Conservation (phyloP, 495 filamentous ascomycete species). For the Penicillium macrosclerotiorum region DNA sequence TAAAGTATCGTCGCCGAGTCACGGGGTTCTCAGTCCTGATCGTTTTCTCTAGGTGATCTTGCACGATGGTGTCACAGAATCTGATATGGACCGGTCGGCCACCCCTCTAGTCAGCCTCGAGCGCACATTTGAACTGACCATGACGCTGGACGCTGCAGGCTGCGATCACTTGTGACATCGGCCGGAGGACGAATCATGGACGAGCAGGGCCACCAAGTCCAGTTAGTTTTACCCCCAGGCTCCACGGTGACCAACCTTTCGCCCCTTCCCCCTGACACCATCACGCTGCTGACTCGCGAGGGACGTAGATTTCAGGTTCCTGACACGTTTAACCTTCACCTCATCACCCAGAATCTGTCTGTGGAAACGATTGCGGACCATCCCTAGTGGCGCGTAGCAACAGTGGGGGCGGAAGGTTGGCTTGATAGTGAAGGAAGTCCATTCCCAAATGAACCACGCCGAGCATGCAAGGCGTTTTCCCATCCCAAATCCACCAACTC, state of each 20-base stretch:
- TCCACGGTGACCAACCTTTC: no score
- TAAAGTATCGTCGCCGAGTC: not conserved
- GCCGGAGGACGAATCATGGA: slow-evolving; percentile 7
- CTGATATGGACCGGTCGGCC: slow-evolving; percentile 3
- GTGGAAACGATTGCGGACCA: slow-evolving; percentile 9
- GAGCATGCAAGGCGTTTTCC: not conserved
- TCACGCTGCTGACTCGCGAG: not conserved
- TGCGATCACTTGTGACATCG: slow-evolving; percentile 6
- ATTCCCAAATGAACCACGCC: not conserved
- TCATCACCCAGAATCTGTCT: slow-evolving; percentile 9
- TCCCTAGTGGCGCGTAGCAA: not conserved
- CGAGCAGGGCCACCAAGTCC: slow-evolving; percentile 2
- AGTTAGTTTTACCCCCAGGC: slow-evolving; percentile 2
- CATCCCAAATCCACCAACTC: not conserved
- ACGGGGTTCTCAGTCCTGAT: no score
- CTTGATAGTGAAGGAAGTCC: not conserved
- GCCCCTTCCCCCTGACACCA: slow-evolving; percentile 1
- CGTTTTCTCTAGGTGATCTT: not conserved
- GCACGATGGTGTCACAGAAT: not conserved
- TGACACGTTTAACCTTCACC: slow-evolving; percentile 6
- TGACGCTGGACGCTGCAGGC: no score
- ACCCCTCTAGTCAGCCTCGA: no score
- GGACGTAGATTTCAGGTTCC: slow-evolving; percentile 4
- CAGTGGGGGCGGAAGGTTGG: not conserved
- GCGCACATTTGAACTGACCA: no score